Evolutionary conservation across 305 asterid species (phyloP).

Genomic region (Fraxinus paxiana): DNA sequence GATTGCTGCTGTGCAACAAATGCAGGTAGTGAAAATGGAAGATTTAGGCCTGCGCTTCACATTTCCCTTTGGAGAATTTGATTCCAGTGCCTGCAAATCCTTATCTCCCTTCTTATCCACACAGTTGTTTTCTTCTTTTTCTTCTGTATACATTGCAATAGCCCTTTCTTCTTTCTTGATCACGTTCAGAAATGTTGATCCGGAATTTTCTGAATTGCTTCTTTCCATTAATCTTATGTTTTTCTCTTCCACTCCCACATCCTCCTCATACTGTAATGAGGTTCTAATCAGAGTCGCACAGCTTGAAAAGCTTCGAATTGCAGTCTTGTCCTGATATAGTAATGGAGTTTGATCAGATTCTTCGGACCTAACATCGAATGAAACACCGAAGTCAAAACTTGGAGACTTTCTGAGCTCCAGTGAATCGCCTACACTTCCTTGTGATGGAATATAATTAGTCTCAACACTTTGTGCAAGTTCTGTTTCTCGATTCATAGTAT

Average conservation of each 20-base stretch:
- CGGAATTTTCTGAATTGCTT: slow-evolving; percentile 47
- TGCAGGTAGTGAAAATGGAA: slow-evolving; percentile 63
- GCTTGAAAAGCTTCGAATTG: slow-evolving; percentile 50
- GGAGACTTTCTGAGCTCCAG: slow-evolving; percentile 51
- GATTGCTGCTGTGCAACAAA: slow-evolving; percentile 61
- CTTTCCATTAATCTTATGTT: slow-evolving; percentile 57
- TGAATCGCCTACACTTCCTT: background rate
- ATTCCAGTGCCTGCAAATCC: slow-evolving; percentile 18
- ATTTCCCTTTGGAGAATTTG: slow-evolving; percentile 29
- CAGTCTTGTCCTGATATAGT: slow-evolving; percentile 43
- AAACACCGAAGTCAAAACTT: slow-evolving; percentile 60
- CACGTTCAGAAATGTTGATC: slow-evolving; percentile 25
- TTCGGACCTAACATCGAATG: slow-evolving; percentile 33
- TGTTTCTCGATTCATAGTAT: background rate
- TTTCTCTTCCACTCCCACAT: slow-evolving; percentile 49
- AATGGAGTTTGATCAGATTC: slow-evolving; percentile 77
- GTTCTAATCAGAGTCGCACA: slow-evolving; percentile 19
- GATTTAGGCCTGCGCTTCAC: slow-evolving; percentile 47
- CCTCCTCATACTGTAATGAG: slow-evolving; percentile 27
- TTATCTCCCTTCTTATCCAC: slow-evolving; percentile 18
- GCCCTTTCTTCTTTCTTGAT: slow-evolving; percentile 25
- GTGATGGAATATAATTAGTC: slow-evolving; percentile 1
- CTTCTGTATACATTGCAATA: slow-evolving; percentile 6
- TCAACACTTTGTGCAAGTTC: slow-evolving; percentile 18
- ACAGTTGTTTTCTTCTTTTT: slow-evolving; percentile 20